These are phyloP conservation scores for Aureobasidium sp. DNA, from an alignment of 2,329 filamentous ascomycete genomes.

Conservation along the genomic window DNA sequence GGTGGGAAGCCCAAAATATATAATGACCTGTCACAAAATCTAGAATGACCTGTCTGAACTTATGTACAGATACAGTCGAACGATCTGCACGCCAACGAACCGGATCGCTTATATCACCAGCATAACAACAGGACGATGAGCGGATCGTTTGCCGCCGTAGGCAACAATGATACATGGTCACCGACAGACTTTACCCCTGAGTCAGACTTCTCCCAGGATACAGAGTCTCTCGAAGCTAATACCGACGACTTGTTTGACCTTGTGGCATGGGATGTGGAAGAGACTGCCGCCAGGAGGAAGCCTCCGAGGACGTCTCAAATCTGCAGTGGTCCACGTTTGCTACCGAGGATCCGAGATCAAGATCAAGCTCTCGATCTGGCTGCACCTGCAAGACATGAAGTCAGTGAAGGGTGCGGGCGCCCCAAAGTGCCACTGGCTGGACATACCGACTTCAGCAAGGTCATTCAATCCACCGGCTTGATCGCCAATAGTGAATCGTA, in stretches of 20 bases:
- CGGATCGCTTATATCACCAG: not conserved
- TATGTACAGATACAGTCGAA: not conserved
- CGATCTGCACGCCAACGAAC: not conserved
- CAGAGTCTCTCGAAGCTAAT: not conserved
- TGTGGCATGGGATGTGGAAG: not conserved
- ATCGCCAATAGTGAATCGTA: not conserved
- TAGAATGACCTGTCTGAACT: not conserved
- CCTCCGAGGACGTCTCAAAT: not conserved
- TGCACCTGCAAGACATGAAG: not conserved
- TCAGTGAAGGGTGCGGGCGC: not conserved
- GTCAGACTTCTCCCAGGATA: not conserved
- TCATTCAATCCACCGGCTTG: not conserved
- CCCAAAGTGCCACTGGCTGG: not conserved
- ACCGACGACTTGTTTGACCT: not conserved
- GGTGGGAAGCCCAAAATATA: not conserved
- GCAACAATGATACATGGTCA: too few species aligned
- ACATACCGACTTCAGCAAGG: not conserved
- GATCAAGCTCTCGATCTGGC: conserved; percentile 8
- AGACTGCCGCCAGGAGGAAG: not conserved
- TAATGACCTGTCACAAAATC: not conserved
- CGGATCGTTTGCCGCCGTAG: not conserved
- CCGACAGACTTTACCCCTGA: not conserved
- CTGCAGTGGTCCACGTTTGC: conserved; percentile 18
- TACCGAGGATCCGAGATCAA: conserved; percentile 23
- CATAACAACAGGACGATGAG: not conserved